phyloP scores from a whole-genome alignment of 192 early-diverging fungal species.

The Thoreauomyces humboldtii region DNA sequence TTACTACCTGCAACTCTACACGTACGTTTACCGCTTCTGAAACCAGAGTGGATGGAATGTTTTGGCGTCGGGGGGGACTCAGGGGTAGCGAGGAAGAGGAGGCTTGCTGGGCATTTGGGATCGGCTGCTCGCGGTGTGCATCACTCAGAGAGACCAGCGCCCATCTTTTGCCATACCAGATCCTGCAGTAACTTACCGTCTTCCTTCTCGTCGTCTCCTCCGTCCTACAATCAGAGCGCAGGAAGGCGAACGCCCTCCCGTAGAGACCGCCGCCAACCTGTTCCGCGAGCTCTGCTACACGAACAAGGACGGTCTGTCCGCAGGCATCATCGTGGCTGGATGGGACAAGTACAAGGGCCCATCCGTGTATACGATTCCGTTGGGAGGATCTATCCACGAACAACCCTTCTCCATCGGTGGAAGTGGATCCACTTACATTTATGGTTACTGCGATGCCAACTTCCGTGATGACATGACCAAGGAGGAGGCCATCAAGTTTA shows the following conservation, averaged over 20 bases:
- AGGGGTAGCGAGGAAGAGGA: too few species aligned
- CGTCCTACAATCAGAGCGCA: constrained; percentile 58
- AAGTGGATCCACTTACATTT: constrained; percentile 94
- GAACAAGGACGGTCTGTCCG: constrained; percentile 85
- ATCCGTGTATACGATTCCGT: constrained; percentile 83
- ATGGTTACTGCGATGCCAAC: constrained; percentile 93
- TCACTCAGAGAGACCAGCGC: too few species aligned
- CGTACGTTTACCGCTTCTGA: too few species aligned
- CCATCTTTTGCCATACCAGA: constrained; percentile 5
- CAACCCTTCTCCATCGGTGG: constrained; percentile 94
- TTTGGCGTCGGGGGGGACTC: too few species aligned
- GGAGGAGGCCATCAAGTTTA: constrained; percentile 89
- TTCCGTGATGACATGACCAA: constrained; percentile 78
- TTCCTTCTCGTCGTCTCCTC: constrained; percentile 6
- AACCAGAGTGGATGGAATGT: too few species aligned
- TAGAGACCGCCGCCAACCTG: constrained; percentile 80
- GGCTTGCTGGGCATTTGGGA: too few species aligned
- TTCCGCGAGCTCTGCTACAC: constrained; percentile 94
- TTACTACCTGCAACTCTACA: constrained; percentile 92
- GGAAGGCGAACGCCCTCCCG: constrained; percentile 78
- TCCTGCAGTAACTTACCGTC: too few species aligned
- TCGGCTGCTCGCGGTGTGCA: too few species aligned
- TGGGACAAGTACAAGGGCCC: constrained; percentile 92
- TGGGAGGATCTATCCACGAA: constrained; percentile 90
- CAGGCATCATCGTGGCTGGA: constrained; percentile 96